phyloP scores from a whole-genome alignment of 2,329 filamentous ascomycete genomes.

The Fusarium subglutinans region DNA sequence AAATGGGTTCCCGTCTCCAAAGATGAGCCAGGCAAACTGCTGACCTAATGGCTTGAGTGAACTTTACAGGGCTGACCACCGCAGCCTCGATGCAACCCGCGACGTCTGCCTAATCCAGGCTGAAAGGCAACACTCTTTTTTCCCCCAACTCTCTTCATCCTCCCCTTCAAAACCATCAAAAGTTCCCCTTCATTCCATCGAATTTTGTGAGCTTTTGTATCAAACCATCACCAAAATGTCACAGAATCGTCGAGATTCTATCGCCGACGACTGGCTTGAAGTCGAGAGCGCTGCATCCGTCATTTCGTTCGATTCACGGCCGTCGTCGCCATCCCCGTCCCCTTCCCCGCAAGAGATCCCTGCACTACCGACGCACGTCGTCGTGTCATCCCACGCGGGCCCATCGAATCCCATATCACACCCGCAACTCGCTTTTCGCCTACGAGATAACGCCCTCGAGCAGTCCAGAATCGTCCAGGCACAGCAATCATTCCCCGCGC shows the following conservation, averaged over 20 bases:
- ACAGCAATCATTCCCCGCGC: not conserved
- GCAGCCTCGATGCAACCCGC: not conserved
- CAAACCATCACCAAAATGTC: not conserved
- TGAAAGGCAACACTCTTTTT: not conserved
- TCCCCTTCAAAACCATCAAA: not conserved
- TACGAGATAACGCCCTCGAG: not conserved
- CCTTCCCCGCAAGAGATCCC: not conserved
- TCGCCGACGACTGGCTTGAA: slow-evolving; percentile 38
- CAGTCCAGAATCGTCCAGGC: too few species aligned
- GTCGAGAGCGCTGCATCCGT: slow-evolving; percentile 31
- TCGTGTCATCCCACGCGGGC: not conserved
- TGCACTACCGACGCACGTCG: not conserved
- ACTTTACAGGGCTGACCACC: not conserved
- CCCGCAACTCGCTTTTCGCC: not conserved
- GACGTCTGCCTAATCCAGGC: slow-evolving; percentile 23
- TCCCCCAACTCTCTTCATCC: not conserved
- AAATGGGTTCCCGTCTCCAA: not conserved
- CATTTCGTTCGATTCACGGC: slow-evolving; percentile 18
- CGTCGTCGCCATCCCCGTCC: not conserved
- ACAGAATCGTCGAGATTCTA: not conserved
- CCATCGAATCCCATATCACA: not conserved
- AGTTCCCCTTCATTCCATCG: fast-evolving
- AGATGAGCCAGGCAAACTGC: not conserved
- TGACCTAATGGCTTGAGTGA: slow-evolving; percentile 12
- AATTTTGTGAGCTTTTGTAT: fast-evolving